Evolutionary conservation across 257 asterid genomes (phyloP), one percentile per base, ranked within the genome.

Genomic region (Craterostigma plantagineum): DNA sequence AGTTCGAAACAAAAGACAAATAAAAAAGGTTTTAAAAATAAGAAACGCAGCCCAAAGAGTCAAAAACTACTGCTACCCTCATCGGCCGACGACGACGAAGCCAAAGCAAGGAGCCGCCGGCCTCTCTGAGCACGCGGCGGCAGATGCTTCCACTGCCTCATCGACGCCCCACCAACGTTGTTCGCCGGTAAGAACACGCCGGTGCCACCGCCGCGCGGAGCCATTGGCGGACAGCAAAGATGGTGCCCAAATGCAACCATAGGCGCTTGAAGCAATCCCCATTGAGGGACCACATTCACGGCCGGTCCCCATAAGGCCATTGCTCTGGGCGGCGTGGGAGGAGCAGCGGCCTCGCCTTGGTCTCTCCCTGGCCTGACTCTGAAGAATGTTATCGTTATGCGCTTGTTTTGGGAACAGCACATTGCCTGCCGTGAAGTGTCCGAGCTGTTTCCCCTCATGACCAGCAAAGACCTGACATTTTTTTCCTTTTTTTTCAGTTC

Each of bases 391-490:
- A 90, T 56, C 61, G 84, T 83, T 7, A 77, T 81, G 48, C 99
- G 71, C 62, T 72, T 83, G 73, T 90, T 79, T 0, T 56, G 65
- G 0, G 99, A 76, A 16, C 95, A 64, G 60, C 99, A 79, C 95
- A 90, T 77, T 3, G 79, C 99, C 34, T 90, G 99, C 50, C 99
- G 65, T 33, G 94, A 79, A 46, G 72, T 82, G 35, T 83, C 95
- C 9, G 95, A 76, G 50, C 99, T 83, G 49, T 73, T 79, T 51
- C 91, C 95, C 64, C 95, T 72, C 99, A 90, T 90, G 46, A 90
- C 87, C 40, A 90, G 27, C 27, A 83, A 77, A 50, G 95, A 75
- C 72, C 99, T 90, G 87, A 43, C 18, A 55, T 41, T 43, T 18
- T 6, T 39, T n/a, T n/a, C n/a, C n/a, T 30, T 11, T 18, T 8